phyloP scores from a whole-genome alignment of 441 rosid species.

The Lagerstroemia fauriei region DNA sequence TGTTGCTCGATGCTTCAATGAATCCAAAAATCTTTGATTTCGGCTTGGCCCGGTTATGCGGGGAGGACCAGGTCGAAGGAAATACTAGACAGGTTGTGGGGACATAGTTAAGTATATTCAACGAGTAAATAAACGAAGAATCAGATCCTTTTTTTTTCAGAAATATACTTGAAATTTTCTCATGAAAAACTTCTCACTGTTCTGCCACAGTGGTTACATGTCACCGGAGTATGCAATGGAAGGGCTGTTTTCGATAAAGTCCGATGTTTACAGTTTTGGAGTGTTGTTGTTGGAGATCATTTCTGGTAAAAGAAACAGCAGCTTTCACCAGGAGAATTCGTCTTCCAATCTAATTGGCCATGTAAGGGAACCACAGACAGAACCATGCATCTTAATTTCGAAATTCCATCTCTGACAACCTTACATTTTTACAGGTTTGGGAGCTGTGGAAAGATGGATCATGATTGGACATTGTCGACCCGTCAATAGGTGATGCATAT shows the following conservation, averaged over 20 bases:
- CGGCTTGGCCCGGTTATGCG: no score
- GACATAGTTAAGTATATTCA: slow-evolving; percentile 55
- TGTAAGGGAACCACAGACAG: slow-evolving; percentile 41
- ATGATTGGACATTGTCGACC: slow-evolving; percentile 50
- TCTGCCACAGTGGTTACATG: slow-evolving; percentile 64
- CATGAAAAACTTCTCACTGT: background rate
- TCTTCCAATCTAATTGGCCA: slow-evolving; percentile 60
- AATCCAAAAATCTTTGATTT: no score
- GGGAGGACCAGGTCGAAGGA: slow-evolving; percentile 49
- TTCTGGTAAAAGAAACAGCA: slow-evolving; percentile 66
- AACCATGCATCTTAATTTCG: background rate
- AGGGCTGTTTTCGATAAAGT: slow-evolving; percentile 64
- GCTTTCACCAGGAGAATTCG: slow-evolving; percentile 47
- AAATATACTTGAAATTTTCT: background rate
- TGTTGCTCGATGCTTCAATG: no score
- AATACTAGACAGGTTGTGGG: slow-evolving; percentile 66
- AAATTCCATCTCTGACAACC: no score
- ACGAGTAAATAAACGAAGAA: no score
- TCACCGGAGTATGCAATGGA: slow-evolving; percentile 80
- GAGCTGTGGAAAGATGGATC: slow-evolving; percentile 67
- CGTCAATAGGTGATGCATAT: slow-evolving; percentile 37
- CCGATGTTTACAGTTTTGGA: slow-evolving; percentile 74
- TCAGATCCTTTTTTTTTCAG: no score
- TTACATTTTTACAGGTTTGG: slow-evolving; percentile 53
- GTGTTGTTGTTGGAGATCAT: slow-evolving; percentile 67